These are phyloP conservation scores for Cryptococcus depauperatus DNA, from an alignment of 1,284 basidiomycete species.

Conservation along the genomic window DNA sequence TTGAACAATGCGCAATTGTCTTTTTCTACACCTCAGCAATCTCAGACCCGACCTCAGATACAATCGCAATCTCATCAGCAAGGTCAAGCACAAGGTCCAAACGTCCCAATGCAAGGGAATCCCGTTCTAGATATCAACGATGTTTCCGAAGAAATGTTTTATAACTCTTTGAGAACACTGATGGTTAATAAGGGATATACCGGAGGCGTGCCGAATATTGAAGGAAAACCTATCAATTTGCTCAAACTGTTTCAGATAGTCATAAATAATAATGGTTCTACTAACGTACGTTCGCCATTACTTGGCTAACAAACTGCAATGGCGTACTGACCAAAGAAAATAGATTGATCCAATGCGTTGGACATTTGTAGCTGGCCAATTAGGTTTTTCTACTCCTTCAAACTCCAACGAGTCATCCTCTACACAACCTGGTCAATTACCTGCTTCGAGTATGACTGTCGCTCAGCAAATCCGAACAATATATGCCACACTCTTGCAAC, in stretches of 20 bases:
- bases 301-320: slow-evolving; percentile 1
- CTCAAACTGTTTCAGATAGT: slow-evolving; percentile 28
- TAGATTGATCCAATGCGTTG: slow-evolving; percentile 18
- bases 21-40: slow-evolving; percentile 8
- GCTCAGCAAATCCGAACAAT: slow-evolving; percentile 24
- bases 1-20: slow-evolving; percentile 9
- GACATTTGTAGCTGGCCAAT: slow-evolving; percentile 24
- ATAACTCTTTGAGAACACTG: slow-evolving; percentile 7
- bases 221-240: slow-evolving; percentile 23
- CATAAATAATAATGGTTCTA: slow-evolving; percentile 29
- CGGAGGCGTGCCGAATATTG: slow-evolving; percentile 14
- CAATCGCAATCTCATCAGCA: too few species aligned
- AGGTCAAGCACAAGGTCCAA: not conserved
- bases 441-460: slow-evolving; percentile 16
- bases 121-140: slow-evolving; percentile 13
- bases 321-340: too few species aligned
- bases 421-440: slow-evolving; percentile 19
- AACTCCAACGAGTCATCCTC: not conserved
- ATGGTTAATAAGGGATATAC: slow-evolving; percentile 2
- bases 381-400: slow-evolving; percentile 26
- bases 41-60: slow-evolving; percentile 13
- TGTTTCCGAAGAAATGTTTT: slow-evolving; percentile 13
- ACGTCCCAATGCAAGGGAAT: too few species aligned
- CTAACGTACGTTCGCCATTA: slow-evolving; percentile 18
- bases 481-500: slow-evolving; percentile 17